These are phyloP conservation scores for Mycosphaerelloides madeirae DNA, from an alignment of 2,329 filamentous ascomycete genomes.

Conservation along the genomic window DNA sequence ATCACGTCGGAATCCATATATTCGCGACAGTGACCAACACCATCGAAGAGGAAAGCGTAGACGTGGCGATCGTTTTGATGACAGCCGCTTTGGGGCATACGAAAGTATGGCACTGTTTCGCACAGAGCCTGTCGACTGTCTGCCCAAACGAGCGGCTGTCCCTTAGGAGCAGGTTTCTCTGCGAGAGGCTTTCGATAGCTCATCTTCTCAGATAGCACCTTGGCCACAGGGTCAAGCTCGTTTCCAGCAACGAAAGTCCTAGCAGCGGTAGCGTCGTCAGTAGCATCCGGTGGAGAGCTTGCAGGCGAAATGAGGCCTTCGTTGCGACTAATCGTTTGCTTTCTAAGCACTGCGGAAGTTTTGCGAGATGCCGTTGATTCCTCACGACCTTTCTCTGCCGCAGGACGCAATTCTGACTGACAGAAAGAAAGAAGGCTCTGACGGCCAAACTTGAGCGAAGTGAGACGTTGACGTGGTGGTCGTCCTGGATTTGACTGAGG, in stretches of 20 bases:
- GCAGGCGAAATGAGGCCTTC: neutral
- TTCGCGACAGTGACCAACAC: slow-evolving; percentile 50
- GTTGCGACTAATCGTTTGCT: too few relatives aligned
- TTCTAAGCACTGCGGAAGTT: too few relatives aligned
- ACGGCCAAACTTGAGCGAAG: too few relatives aligned
- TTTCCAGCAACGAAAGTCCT: neutral
- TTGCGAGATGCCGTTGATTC: too few relatives aligned
- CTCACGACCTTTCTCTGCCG: too few relatives aligned
- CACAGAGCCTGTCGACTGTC: slow-evolving; percentile 56
- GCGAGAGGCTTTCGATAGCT: slow-evolving; percentile 22
- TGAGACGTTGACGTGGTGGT: too few relatives aligned
- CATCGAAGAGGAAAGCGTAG: slow-evolving; percentile 57
- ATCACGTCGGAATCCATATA: slow-evolving; percentile 58
- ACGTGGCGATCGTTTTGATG: slow-evolving; percentile 51
- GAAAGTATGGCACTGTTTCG: slow-evolving; percentile 60
- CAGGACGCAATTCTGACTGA: too few relatives aligned
- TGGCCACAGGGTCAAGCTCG: neutral
- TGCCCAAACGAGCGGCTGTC: slow-evolving; percentile 52
- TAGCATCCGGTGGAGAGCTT: neutral
- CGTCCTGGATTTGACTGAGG: too few relatives aligned
- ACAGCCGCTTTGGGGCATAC: slow-evolving; percentile 55
- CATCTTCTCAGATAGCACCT: slow-evolving; percentile 23
- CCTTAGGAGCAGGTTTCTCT: slow-evolving; percentile 31
- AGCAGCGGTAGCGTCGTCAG: neutral
- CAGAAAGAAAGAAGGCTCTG: too few relatives aligned